phyloP scores from a whole-genome alignment of 805 yeast genomes.

The Kodamaea restingae region DNA sequence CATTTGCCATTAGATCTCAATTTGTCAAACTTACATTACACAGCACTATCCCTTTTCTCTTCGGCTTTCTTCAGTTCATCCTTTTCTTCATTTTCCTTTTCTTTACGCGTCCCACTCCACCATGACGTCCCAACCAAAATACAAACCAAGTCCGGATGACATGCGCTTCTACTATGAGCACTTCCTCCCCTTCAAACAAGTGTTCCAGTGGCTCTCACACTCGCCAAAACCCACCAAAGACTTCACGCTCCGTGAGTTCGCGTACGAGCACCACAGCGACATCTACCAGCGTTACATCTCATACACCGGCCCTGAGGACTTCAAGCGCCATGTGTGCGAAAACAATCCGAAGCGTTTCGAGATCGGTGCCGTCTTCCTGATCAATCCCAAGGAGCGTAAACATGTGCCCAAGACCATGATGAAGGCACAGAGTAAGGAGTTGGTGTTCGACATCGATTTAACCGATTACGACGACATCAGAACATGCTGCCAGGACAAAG shows the following conservation, averaged over 20 bases:
- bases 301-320: conserved; percentile 60
- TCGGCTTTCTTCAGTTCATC: too few species aligned
- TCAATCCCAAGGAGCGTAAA: conserved; percentile 84
- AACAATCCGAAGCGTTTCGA: conserved; percentile 89
- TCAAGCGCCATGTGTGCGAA: conserved; percentile 68
- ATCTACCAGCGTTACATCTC: conserved; percentile 90
- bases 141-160: conserved; percentile 30
- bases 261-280: conserved; percentile 83
- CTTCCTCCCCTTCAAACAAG: conserved; percentile 68
- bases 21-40: too few species aligned
- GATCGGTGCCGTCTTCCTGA: conserved; percentile 86
- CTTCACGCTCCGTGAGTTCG: conserved; percentile 88
- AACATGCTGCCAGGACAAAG: conserved; percentile 87
- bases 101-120: too few species aligned
- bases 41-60: too few species aligned
- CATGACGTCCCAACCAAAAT: background rate
- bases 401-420: conserved; percentile 69
- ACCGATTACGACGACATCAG: conserved; percentile 93
- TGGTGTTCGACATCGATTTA: conserved; percentile 95
- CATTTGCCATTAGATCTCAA: too few species aligned
- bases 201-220: conserved; percentile 90
- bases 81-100: too few species aligned
- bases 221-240: conserved; percentile 70
- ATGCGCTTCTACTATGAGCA: conserved; percentile 69
- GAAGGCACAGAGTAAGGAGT: conserved; percentile 79